Evolutionary conservation across 2,329 filamentous ascomycete genomes (phyloP).

Genomic region (Trichoderma sp.): DNA sequence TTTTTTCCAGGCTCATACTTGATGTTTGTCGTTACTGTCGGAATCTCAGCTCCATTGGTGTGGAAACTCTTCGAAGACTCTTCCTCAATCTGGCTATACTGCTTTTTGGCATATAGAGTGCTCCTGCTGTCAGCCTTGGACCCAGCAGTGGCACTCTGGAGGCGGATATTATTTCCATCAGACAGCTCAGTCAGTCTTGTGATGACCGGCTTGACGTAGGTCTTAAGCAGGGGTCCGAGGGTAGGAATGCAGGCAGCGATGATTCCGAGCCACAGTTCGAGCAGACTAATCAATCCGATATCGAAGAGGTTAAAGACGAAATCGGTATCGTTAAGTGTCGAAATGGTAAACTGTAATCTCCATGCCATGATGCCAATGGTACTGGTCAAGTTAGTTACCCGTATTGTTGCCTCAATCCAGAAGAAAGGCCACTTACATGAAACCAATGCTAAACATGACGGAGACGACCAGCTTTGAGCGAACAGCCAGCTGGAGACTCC

Average conservation of each 20-base stretch:
- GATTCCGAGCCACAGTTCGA: slow-evolving; percentile 41
- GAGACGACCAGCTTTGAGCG: neutral
- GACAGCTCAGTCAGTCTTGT: slow-evolving; percentile 17
- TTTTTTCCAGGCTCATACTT: neutral
- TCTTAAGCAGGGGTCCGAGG: slow-evolving; percentile 39
- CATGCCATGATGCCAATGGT: neutral
- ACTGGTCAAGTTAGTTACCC: neutral
- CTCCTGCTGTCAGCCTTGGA: neutral
- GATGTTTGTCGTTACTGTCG: neutral
- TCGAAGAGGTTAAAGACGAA: slow-evolving; percentile 27
- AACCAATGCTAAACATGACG: neutral
- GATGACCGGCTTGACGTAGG: slow-evolving; percentile 24
- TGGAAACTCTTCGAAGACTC: neutral
- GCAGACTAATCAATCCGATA: slow-evolving; percentile 37
- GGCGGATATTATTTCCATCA: neutral
- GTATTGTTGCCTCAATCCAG: neutral
- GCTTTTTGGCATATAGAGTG: neutral
- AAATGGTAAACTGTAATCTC: slow-evolving; percentile 19
- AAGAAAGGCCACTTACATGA: neutral
- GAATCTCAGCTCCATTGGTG: neutral
- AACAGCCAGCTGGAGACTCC: neutral
- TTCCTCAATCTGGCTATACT: neutral
- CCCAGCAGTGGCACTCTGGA: neutral
- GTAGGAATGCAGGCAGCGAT: slow-evolving; percentile 43
- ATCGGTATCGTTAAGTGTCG: slow-evolving; percentile 22